A percentile compares a stretch with the other conserved stretches of the same genome.
These are phyloP conservation scores for Macrolepiota albuminosa DNA, from an alignment of 768 basidiomycete genomes.

Conservation along the genomic window DNA sequence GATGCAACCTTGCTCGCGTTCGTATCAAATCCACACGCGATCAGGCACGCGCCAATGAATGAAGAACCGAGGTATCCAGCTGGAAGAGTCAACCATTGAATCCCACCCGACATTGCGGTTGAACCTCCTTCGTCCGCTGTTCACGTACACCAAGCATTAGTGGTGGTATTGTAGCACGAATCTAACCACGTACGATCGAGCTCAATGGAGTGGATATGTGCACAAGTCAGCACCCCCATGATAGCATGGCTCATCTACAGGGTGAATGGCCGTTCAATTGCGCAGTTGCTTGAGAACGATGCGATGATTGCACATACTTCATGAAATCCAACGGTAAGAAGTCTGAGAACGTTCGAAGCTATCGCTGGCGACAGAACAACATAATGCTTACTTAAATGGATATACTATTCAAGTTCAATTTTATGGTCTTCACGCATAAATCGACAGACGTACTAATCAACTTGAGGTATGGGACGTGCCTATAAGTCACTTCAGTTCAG, in stretches of 20 bases:
- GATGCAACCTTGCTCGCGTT: constrained; percentile 84
- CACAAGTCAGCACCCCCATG: constrained; percentile 76
- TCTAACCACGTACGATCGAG: constrained; percentile 65
- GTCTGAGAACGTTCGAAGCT: constrained; percentile 30
- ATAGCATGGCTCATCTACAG: constrained; percentile 83
- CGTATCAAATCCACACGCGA: constrained; percentile 85
- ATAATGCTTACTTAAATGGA: constrained; percentile 76
- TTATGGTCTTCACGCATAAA: neutral
- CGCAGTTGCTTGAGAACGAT: neutral
- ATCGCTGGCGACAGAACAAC: neutral
- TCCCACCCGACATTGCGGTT: constrained; percentile 84
- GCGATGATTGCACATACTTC: constrained; percentile 45
- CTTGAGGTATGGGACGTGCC: constrained; percentile 2
- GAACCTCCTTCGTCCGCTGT: constrained; percentile 85
- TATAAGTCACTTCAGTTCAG: neutral
- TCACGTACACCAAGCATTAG: neutral
- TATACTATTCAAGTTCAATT: constrained; percentile 49
- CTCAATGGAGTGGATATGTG: constrained; percentile 80
- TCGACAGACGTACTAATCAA: constrained; percentile 37
- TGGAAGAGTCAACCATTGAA: constrained; percentile 75
- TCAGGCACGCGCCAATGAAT: constrained; percentile 81
- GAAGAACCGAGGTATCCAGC: constrained; percentile 81
- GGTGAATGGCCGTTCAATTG: neutral
- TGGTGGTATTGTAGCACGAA: neutral
- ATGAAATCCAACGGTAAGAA: constrained; percentile 86